Evolutionary conservation across 306 rosid species (phyloP).

Genomic region (Begonia peltatifolia): DNA sequence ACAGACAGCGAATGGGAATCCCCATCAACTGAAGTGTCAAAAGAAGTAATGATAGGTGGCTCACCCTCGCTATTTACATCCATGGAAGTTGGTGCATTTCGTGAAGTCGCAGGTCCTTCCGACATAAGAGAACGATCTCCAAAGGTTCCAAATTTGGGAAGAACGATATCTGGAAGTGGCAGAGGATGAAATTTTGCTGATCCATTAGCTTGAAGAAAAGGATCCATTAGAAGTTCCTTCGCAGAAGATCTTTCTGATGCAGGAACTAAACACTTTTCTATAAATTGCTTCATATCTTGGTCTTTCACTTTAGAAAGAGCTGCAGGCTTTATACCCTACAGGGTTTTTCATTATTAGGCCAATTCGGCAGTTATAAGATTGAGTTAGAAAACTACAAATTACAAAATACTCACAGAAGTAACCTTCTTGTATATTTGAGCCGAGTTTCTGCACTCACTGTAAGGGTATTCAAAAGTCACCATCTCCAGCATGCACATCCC

Average conservation of each 20-base stretch:
- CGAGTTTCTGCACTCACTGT: slow-evolving; percentile 73
- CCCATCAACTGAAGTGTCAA: slow-evolving; percentile 8
- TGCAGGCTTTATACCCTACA: slow-evolving; percentile 77
- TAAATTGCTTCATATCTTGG: slow-evolving; percentile 58
- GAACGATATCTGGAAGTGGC: slow-evolving; percentile 12
- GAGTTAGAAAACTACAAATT: slow-evolving; percentile 5
- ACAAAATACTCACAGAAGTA: slow-evolving; percentile 50
- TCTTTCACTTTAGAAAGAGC: slow-evolving; percentile 59
- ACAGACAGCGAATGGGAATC: slow-evolving; percentile 21
- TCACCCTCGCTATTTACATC: no score
- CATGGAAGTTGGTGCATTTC: slow-evolving; percentile 1
- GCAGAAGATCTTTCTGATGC: slow-evolving; percentile 59
- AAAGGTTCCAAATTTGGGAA: slow-evolving; percentile 11
- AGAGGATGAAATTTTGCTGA: no score
- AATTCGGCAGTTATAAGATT: no score
- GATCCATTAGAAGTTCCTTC: slow-evolving; percentile 64
- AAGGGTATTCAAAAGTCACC: slow-evolving; percentile 86
- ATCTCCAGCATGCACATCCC: slow-evolving; percentile 92
- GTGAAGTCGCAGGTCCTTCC: slow-evolving; percentile 20
- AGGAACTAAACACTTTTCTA: slow-evolving; percentile 81
- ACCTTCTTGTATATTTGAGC: slow-evolving; percentile 91
- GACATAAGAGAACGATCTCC: slow-evolving; percentile 4
- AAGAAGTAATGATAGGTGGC: no score
- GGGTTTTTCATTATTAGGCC: background rate
- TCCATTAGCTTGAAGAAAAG: slow-evolving; percentile 31